Percentiles rank a stretch among this genome's conserved stretches.
Evolutionary conservation across 441 rosid genomes (phyloP).

Genomic region (Populus hybrid): DNA sequence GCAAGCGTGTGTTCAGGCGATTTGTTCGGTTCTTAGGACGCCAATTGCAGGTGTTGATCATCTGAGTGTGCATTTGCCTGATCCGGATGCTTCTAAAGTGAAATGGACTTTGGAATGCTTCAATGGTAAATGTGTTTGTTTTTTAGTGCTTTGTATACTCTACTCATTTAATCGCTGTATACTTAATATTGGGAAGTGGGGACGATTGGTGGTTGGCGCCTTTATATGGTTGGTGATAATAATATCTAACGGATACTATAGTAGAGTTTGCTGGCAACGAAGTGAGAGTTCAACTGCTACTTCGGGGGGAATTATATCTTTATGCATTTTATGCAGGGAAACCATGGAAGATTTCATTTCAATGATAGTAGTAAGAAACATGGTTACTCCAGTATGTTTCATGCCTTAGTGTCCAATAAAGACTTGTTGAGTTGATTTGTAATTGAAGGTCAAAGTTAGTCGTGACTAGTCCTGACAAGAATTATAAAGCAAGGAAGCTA

Average conservation of each 20-base stretch:
- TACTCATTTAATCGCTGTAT: background rate
- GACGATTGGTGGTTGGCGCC: background rate
- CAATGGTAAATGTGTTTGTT: slow-evolving; percentile 43
- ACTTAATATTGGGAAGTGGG: background rate
- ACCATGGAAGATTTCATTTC: background rate
- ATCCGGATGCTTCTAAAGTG: slow-evolving; percentile 72
- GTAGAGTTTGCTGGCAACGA: too few relatives aligned
- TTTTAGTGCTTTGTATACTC: background rate
- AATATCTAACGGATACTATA: background rate
- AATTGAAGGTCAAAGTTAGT: background rate
- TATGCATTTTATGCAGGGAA: background rate
- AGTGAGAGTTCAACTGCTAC: too few relatives aligned
- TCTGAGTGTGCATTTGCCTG: slow-evolving; percentile 61
- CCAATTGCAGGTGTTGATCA: slow-evolving; percentile 62
- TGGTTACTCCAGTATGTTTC: background rate
- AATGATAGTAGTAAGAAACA: background rate
- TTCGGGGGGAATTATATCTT: background rate
- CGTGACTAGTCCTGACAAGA: background rate
- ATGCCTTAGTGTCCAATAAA: background rate
- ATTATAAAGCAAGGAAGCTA: background rate
- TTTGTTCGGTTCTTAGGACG: slow-evolving; percentile 79
- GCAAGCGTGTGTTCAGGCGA: slow-evolving; percentile 43
- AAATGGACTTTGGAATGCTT: slow-evolving; percentile 74
- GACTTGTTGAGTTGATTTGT: background rate
- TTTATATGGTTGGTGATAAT: background rate